Evolutionary conservation across 1,284 basidiomycete genomes (phyloP), one percentile per base, ranked within the genome.

Genomic region (Termitomyces sp.): DNA sequence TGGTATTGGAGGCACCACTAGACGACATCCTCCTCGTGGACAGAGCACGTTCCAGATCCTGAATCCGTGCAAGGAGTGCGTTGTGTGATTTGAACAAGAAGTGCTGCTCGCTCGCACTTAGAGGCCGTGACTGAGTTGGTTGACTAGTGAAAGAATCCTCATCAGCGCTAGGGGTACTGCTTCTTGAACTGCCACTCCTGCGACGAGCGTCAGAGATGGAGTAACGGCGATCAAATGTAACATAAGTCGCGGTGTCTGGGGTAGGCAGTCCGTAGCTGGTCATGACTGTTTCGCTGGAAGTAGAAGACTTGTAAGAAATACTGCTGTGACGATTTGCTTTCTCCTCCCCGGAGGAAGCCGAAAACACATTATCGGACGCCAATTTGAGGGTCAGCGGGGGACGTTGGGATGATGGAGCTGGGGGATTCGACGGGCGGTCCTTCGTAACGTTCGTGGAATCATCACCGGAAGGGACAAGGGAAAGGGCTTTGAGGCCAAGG

Each of bases 71-170:
- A 56, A 91, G 76, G 56, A 91, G 81, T 46, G 88, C 79, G 57
- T 86, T 81, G 71, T 91, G 88, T 54, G 84, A 86, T 64, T 87
- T 85, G 68, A 84, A 81, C 66, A 89, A 77, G 80, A 91, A 91
- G 74, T 88, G 81, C 61, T 89, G 86, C 68, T 90, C 88, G 64
- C 78, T 84, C 46, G 73, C 67, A 60, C 76, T 78, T 57, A 87
- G 78, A 42, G 84, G 79, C 46, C 81, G 77, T 50, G 65, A 60
- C 58, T 68, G 65, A 40, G 66, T 60, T 53, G 64, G 61, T 61
- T 64, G 63, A 60, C 48, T 55, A 16, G 64, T 64, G 67, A 70
- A 73, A 69, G 70, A 67, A 55, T 76, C 76, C 39, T 72, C 72
- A 46, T 75, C 73, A 26, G 55, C 60, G 19, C 62, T 66, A 50